Base-by-base conservation (phyloP, 495 filamentous ascomycete genomes). In the Mytilinidion resinicola region DNA sequence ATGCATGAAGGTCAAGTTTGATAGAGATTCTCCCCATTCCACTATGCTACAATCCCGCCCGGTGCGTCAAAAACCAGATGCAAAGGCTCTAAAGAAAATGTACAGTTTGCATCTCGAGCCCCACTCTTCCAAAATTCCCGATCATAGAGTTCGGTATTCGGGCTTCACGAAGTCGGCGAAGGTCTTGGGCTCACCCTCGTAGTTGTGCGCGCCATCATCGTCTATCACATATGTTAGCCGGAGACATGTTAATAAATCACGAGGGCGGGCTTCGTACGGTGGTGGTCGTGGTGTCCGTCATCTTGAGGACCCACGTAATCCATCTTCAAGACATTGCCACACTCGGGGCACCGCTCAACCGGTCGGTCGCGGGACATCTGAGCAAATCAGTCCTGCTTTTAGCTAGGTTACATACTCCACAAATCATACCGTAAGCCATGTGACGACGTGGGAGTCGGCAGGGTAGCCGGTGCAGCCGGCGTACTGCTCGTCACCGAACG, bases 401-500 rank as follows among this genome's bases (percentile, higher is more conserved):
- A 14, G 47, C 14, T 15, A 42, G 20, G 10, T 9, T 48, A 34
- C 33, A 8, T 11, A 19, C 19, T 38, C 14, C n/a, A 35, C 25
- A 20, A 25, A 39, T 76, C 87, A 60, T 83, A 96, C 89, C 34
- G 84, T 86, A 62, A 96, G 80, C 93, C 93, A 98, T 76, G 84
- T 83, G 60, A 89, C 87, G 67, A 78, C 75, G 80, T 98, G 93
- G 35, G 88, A 91, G 79, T 97, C 95, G 66, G 79, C 92, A 34
- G 93, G 93, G 73, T 65, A 88, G 67, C 93, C 93, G 64, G 93
- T 97, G 85, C 93, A 98, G 70, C 93, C 93, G 70, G 86, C 83
- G 76, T 91, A 95, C 76, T 96, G 91, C 82, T 98, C 95, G 58
- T 96, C 89, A 73, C 93, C 93, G 65, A 86, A 88, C 64, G 88